Conservation (phyloP, 495 filamentous ascomycete genomes). For the Aspergillus campestris region DNA sequence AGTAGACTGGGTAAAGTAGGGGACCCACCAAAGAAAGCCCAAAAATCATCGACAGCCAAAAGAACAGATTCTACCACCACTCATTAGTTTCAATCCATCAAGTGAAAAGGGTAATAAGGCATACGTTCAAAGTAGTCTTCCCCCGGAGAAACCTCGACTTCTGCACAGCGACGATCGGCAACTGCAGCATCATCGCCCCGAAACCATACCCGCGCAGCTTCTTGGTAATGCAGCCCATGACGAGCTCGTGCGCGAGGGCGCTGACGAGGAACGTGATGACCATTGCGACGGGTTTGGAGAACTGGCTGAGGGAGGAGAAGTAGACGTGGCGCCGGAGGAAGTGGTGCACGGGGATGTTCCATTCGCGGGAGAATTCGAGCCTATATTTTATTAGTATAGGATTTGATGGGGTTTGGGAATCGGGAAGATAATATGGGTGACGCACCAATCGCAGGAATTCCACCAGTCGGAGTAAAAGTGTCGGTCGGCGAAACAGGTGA, state of each 20-base stretch:
- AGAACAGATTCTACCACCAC: constrained; percentile 60
- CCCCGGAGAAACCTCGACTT: constrained; percentile 66
- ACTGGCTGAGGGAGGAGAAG: constrained; percentile 61
- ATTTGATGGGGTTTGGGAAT: too few relatives aligned
- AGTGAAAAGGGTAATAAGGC: too few relatives aligned
- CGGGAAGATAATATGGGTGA: neutral
- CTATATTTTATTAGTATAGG: constrained; percentile 19
- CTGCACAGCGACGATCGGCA: constrained; percentile 90
- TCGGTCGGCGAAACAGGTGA: constrained; percentile 88
- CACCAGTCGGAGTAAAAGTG: constrained; percentile 99
- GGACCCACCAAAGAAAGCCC: constrained; percentile 73
- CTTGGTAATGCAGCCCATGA: constrained; percentile 97
- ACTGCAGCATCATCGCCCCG: constrained; percentile 87
- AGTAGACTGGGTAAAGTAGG: too few relatives aligned
- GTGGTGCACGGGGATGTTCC: constrained; percentile 98
- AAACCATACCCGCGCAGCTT: constrained; percentile 94
- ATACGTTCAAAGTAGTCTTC: constrained; percentile 66
- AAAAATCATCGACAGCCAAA: constrained; percentile 93
- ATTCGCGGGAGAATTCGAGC: constrained; percentile 95
- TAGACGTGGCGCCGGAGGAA: constrained; percentile 96
- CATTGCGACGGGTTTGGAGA: constrained; percentile 72
- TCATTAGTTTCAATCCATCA: neutral
- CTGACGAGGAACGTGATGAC: constrained; percentile 88
- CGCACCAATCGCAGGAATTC: constrained; percentile 53
- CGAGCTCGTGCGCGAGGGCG: constrained; percentile 83